Conservation (phyloP, 345 rosid species). For the Streptanthus diversifolius region DNA sequence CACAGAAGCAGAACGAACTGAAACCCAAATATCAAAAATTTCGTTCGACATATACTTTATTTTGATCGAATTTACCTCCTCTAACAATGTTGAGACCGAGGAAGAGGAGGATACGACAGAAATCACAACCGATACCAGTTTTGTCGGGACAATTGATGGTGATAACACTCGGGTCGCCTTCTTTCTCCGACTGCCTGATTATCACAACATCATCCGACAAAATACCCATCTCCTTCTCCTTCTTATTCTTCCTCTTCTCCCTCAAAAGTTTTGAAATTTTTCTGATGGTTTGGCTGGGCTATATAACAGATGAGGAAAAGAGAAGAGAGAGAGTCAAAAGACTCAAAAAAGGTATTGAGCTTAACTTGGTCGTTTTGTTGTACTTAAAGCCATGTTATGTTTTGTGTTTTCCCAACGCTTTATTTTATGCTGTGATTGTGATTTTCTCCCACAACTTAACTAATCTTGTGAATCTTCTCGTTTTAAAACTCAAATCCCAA, state of each 20-base stretch:
- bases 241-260: conserved; percentile 3
- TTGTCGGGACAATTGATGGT: conserved; percentile 96
- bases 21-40: background rate
- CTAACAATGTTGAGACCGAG: conserved; percentile 81
- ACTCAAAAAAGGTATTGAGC: background rate
- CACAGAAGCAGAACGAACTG: background rate
- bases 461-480: background rate
- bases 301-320: background rate
- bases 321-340: conserved; percentile 22
- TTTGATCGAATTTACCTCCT: conserved; percentile 76
- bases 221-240: conserved; percentile 55
- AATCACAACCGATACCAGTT: conserved; percentile 91
- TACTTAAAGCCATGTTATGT: conserved; percentile 18
- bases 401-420: background rate
- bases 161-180: conserved; percentile 68
- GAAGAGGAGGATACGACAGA: conserved; percentile 89
- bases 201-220: conserved; percentile 81
- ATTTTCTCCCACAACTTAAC: background rate
- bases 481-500: background rate
- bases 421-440: conserved; percentile 3
- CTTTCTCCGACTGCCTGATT: conserved; percentile 63
- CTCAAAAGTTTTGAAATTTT: background rate
- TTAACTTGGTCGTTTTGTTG: conserved; percentile 17
- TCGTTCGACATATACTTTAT: no score
- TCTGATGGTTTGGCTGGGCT: background rate